These are phyloP conservation scores for Larix sibirica DNA, from an alignment of 83 land plant genomes.

Conservation along the genomic window DNA sequence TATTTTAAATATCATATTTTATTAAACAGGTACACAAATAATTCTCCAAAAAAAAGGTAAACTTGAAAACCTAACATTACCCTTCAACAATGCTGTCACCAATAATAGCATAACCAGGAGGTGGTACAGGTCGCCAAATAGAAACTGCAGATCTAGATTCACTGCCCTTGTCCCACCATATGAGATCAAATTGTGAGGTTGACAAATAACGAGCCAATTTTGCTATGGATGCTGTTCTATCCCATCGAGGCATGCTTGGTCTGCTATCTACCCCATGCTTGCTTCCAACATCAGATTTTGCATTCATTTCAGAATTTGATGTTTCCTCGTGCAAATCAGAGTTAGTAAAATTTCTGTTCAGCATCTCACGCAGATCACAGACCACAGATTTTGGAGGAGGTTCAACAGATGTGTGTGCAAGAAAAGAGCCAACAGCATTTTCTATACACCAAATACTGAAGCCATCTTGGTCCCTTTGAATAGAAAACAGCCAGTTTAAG, in stretches of 20 bases:
- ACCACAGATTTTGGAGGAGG: constrained; percentile 48
- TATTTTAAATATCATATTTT: neutral
- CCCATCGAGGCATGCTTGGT: constrained; percentile 48
- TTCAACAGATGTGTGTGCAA: constrained; percentile 64
- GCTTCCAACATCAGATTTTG: constrained; percentile 16
- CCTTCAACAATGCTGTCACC: constrained; percentile 96
- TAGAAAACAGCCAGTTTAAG: neutral
- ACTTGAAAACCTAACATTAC: constrained; percentile 31
- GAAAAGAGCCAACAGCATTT: constrained; percentile 79
- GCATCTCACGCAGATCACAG: constrained; percentile 71
- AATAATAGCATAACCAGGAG: constrained; percentile 81
- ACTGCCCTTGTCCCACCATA: constrained; percentile 98
- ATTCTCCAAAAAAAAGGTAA: neutral
- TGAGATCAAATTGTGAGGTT: constrained; percentile 91
- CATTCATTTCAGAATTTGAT: constrained; percentile 15
- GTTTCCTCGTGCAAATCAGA: constrained; percentile 18
- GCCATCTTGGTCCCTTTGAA: constrained; percentile 33
- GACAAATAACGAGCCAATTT: constrained; percentile 46
- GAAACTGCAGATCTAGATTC: constrained; percentile 79
- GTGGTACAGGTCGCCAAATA: constrained; percentile 90
- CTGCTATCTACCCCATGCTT: constrained; percentile 17
- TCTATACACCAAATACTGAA: constrained; percentile 97
- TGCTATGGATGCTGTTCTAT: constrained; percentile 51
- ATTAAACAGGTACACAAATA: constrained; percentile 5
- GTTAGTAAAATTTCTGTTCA: constrained; percentile 37